phyloP scores from a whole-genome alignment of 345 rosid species.

The Pseudoturritis turrita region DNA sequence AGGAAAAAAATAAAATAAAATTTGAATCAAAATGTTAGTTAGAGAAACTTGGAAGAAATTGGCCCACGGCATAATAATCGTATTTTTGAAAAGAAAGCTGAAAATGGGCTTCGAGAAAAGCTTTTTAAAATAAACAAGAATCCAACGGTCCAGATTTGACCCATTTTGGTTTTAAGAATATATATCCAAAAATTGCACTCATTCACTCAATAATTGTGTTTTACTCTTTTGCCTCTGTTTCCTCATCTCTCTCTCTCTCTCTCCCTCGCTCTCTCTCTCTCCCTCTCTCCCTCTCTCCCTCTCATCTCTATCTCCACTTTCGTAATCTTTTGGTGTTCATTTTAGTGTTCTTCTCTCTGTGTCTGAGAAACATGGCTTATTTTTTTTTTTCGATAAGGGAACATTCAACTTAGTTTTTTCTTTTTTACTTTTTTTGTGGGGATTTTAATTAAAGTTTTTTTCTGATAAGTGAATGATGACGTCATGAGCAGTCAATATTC shows the following conservation, averaged over 20 bases:
- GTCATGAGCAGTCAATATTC: background rate
- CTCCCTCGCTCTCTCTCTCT: background rate
- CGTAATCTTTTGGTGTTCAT: background rate
- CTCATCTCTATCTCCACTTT: background rate
- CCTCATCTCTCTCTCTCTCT: background rate
- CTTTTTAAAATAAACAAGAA: background rate
- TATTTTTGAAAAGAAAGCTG: background rate
- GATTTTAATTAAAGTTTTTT: background rate
- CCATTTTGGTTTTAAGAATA: background rate
- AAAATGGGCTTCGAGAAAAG: background rate
- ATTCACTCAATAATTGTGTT: conserved; percentile 1
- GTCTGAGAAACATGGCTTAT: background rate
- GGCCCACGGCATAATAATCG: background rate
- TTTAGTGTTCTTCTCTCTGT: background rate
- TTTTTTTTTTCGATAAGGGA: background rate
- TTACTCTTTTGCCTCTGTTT: background rate
- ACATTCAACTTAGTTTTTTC: background rate
- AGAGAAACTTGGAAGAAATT: background rate
- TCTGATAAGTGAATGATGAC: background rate
- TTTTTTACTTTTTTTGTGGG: background rate
- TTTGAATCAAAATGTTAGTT: background rate
- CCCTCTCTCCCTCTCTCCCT: no score
- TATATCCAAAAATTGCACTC: background rate
- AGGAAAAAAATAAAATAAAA: no score
- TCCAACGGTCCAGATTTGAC: conserved; percentile 1